Percentiles rank a stretch among this genome's conserved stretches.
Conservation (phyloP, 2,329 filamentous ascomycete species). For the Xylaria sp. region DNA sequence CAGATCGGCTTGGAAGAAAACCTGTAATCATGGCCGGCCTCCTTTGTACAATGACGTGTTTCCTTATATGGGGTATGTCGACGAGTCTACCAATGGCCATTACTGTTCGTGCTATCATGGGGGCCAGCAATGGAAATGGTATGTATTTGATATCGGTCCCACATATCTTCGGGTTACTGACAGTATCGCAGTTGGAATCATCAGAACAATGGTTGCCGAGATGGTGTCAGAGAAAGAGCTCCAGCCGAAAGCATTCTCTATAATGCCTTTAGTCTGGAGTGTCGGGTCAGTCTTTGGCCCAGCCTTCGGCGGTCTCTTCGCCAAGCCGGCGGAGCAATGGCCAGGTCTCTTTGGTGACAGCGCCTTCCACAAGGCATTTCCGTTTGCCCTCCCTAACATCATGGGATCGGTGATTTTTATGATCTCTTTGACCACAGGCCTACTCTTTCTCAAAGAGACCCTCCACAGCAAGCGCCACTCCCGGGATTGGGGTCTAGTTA, state of each 20-base stretch:
- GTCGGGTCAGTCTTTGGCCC: constrained; percentile 88
- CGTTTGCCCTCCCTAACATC: constrained; percentile 84
- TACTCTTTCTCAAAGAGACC: constrained; percentile 86
- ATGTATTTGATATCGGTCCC: constrained; percentile 22
- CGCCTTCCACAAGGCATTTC: constrained; percentile 72
- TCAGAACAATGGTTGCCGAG: constrained; percentile 89
- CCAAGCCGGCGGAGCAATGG: constrained; percentile 75
- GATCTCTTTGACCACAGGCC: constrained; percentile 71
- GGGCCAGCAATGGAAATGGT: constrained; percentile 85
- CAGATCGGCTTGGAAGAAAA: constrained; percentile 81
- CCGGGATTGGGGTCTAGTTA: constrained; percentile 73
- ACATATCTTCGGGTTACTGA: constrained; percentile 22
- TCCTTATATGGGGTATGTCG: constrained; percentile 82
- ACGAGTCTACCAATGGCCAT: constrained; percentile 81
- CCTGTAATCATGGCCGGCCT: constrained; percentile 76
- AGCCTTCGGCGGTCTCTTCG: constrained; percentile 82
- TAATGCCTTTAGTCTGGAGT: constrained; percentile 92
- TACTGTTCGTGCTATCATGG: constrained; percentile 73
- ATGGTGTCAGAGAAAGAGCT: constrained; percentile 85
- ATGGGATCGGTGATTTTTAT: constrained; percentile 77
- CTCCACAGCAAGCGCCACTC: constrained; percentile 69
- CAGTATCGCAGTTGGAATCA: constrained; percentile 71
- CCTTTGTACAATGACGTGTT: constrained; percentile 77
- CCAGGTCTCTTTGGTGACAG: constrained; percentile 70
- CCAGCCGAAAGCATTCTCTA: constrained; percentile 84